Evolutionary conservation across 2,329 filamentous ascomycete genomes (phyloP), one percentile per base, ranked within the genome.

Genomic region (Alternaria postmessia): DNA sequence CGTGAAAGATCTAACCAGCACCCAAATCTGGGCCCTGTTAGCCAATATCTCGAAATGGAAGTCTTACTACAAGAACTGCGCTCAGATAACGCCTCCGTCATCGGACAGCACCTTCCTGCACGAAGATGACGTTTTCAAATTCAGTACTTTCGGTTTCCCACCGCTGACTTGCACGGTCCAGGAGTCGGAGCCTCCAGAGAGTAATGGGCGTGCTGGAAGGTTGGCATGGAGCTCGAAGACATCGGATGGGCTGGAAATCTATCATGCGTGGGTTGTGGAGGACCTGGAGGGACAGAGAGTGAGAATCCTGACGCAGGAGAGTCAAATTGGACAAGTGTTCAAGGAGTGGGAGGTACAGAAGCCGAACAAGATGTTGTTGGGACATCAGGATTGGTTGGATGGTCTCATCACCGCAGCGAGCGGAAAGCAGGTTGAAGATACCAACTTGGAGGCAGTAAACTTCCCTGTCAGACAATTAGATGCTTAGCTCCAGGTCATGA

Each of bases 311-410:
- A 79, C 76, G 44, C 76, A 77, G 61, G 76, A 79, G 63, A 75
- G 70, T 57, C 76, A 78, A 55, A 75, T 70, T 57, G 76, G 76
- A 3, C 59, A 62, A 51, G 60, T 73, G 0, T 74, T 74, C 22
- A 65, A 60, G 42, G 65, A 74, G 12, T 64, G 71, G 61, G 66
- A 65, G 39, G 61, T 26, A 16, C 58, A 64, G 51, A 77, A 72
- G 61, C 76, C 76, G 42, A 77, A 79, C 57, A 63, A 62, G 38
- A 77, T 79, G 75, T 58, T 79, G n/a, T 47, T 75, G 22, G 76
- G 75, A 5, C 76, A 78, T 58, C 75, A 78, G 59, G 75, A 79
- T 53, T 78, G 76, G 76, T 54, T 77, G 49, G 75, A 79, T 52
- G 76, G 76, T 3, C 34, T 79, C 42, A 67, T 79, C 14, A 68